These are phyloP conservation scores for Ceratocystis destructans DNA, from an alignment of 2,329 filamentous ascomycete species.

Conservation along the genomic window DNA sequence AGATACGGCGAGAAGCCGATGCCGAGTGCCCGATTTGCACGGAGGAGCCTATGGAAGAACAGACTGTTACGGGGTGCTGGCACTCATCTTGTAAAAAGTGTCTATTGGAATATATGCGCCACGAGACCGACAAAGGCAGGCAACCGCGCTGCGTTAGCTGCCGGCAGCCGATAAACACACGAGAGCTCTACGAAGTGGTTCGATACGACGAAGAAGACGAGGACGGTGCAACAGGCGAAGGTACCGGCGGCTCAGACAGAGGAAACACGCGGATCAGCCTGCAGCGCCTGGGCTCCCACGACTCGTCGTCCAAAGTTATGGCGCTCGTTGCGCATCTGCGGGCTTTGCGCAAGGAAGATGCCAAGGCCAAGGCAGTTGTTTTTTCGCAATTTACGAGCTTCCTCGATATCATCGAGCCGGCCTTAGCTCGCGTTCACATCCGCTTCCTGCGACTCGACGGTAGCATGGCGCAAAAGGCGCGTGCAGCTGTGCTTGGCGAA, in stretches of 20 bases:
- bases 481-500: conserved; percentile 61
- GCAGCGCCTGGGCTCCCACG: conserved; percentile 45
- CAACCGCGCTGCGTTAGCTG: conserved; percentile 81
- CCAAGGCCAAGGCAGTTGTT: conserved; percentile 70
- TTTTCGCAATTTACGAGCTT: conserved; percentile 98
- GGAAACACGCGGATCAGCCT: conserved; percentile 41
- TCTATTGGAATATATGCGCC: conserved; percentile 75
- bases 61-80: conserved; percentile 92
- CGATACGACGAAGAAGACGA: conserved; percentile 52
- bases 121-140: conserved; percentile 64
- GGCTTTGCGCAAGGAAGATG: conserved; percentile 48
- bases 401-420: conserved; percentile 76
- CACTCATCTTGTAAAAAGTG: conserved; percentile 94
- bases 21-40: conserved; percentile 90
- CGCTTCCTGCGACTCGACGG: conserved; percentile 81
- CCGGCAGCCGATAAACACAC: conserved; percentile 63
- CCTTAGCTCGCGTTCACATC: conserved; percentile 58
- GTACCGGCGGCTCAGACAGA: background rate
- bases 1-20: conserved; percentile 79
- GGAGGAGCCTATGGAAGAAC: conserved; percentile 90
- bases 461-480: conserved; percentile 71
- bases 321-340: conserved; percentile 65
- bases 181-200: conserved; percentile 86
- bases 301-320: conserved; percentile 80
- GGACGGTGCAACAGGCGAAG: background rate